These are phyloP conservation scores for Colletotrichum navitas DNA, from an alignment of 2,329 filamentous ascomycete genomes.

Conservation along the genomic window DNA sequence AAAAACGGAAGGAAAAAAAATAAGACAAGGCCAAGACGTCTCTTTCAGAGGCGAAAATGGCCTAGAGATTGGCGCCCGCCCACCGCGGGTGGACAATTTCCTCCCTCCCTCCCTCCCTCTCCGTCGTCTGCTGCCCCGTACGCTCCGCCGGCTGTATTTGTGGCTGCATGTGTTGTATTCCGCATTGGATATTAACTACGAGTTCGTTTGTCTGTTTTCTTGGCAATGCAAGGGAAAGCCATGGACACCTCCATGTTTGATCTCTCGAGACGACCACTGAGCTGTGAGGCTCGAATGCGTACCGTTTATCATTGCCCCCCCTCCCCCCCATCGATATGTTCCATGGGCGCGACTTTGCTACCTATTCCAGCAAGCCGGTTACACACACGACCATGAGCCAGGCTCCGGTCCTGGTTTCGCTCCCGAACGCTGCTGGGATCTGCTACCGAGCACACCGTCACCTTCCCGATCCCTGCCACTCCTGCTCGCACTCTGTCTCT, in stretches of 20 bases:
- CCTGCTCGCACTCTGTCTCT: neutral
- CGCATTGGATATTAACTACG: neutral
- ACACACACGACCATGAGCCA: neutral
- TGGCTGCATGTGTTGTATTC: neutral
- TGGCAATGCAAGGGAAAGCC: neutral
- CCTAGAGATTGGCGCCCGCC: neutral
- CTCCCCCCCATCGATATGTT: neutral
- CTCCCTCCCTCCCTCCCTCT: neutral
- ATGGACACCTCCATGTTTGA: neutral
- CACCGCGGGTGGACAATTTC: neutral
- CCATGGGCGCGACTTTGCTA: neutral
- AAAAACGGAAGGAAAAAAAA: neutral
- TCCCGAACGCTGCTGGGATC: slow-evolving; percentile 13
- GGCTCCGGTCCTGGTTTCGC: slow-evolving; percentile 13
- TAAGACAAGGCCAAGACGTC: slow-evolving; percentile 15
- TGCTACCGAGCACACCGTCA: neutral
- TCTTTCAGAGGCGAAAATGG: neutral
- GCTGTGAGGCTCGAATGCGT: neutral
- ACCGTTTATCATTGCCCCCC: neutral
- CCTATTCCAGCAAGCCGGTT: slow-evolving; percentile 16
- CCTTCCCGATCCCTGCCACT: neutral
- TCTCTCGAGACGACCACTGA: neutral
- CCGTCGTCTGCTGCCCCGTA: neutral
- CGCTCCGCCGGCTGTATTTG: neutral
- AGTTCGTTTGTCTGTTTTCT: neutral